phyloP scores from a whole-genome alignment of 495 filamentous ascomycete species.

The Penicillium taxi region DNA sequence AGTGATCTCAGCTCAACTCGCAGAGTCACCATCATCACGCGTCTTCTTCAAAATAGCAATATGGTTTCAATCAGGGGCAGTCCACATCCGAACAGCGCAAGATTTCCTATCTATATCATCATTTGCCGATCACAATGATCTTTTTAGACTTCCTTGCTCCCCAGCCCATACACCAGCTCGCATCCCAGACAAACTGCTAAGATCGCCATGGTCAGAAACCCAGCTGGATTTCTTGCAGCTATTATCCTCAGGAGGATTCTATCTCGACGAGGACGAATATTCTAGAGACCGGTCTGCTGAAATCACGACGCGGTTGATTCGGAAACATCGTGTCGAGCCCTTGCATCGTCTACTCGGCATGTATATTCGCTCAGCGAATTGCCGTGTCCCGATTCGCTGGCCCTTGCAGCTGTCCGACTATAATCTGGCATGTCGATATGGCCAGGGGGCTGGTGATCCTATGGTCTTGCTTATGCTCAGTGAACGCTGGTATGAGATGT shows the following conservation, averaged over 20 bases:
- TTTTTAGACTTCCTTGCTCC: slow-evolving; percentile 28
- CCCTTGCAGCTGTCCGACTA: slow-evolving; percentile 24
- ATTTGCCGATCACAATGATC: slow-evolving; percentile 22
- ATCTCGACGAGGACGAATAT: slow-evolving; percentile 28
- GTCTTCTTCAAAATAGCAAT: slow-evolving; percentile 23
- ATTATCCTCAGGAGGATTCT: slow-evolving; percentile 25
- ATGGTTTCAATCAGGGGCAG: slow-evolving; percentile 32
- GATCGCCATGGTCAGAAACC: slow-evolving; percentile 33
- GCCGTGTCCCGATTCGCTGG: slow-evolving; percentile 26
- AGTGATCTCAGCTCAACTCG: slow-evolving; percentile 14
- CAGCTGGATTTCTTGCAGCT: slow-evolving; percentile 38
- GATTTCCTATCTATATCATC: slow-evolving; percentile 18
- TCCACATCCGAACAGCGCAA: slow-evolving; percentile 23
- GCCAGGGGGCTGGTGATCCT: slow-evolving; percentile 22
- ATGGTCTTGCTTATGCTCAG: slow-evolving; percentile 27
- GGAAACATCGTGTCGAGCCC: slow-evolving; percentile 24
- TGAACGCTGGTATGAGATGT: slow-evolving; percentile 26
- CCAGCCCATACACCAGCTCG: slow-evolving; percentile 12
- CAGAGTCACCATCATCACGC: slow-evolving; percentile 3
- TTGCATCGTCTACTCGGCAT: slow-evolving; percentile 27
- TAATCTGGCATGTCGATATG: slow-evolving; percentile 20
- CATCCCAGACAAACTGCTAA: slow-evolving; percentile 38
- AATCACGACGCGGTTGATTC: slow-evolving; percentile 24
- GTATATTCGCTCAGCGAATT: slow-evolving; percentile 22
- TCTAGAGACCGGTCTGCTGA: slow-evolving; percentile 5